Percentiles rank a stretch among this genome's conserved stretches.
These are phyloP conservation scores for Penicillium macrosclerotiorum DNA, from an alignment of 495 filamentous ascomycete species.

Conservation along the genomic window DNA sequence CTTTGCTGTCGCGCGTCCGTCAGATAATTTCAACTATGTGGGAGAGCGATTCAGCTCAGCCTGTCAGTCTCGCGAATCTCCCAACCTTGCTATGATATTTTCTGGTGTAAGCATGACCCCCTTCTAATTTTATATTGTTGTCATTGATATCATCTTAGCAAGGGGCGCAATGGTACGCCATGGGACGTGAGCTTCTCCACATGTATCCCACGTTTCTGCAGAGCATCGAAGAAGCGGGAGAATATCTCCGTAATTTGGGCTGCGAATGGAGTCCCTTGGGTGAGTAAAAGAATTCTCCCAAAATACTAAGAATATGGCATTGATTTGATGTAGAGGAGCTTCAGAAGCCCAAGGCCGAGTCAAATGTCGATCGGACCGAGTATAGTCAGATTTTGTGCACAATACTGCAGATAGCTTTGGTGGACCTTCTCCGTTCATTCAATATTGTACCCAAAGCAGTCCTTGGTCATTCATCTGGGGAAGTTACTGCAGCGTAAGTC, in stretches of 20 bases:
- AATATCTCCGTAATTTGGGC: slow-evolving; percentile 13
- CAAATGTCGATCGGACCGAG: slow-evolving; percentile 15
- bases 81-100: slow-evolving; percentile 35
- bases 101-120: too few species aligned
- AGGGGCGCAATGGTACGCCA: slow-evolving; percentile 17
- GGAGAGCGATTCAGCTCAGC: too few species aligned
- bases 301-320: too few species aligned
- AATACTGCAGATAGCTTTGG: slow-evolving; percentile 23
- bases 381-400: slow-evolving; percentile 19
- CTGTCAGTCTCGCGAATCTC: background rate
- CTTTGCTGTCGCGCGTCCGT: background rate
- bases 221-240: background rate
- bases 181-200: slow-evolving; percentile 16
- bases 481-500: slow-evolving; percentile 31
- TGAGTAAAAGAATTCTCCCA: too few species aligned
- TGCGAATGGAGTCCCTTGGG: too few species aligned
- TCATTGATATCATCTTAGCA: too few species aligned
- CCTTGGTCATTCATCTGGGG: slow-evolving; percentile 27
- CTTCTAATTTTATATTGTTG: too few species aligned
- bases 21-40: background rate
- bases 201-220: slow-evolving; percentile 8
- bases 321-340: slow-evolving; percentile 15
- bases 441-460: slow-evolving; percentile 15
- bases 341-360: background rate
- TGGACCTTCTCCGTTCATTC: slow-evolving; percentile 16